These are phyloP conservation scores for Dactylonectria macrodidyma DNA, from an alignment of 2,329 filamentous ascomycete genomes.

Conservation along the genomic window DNA sequence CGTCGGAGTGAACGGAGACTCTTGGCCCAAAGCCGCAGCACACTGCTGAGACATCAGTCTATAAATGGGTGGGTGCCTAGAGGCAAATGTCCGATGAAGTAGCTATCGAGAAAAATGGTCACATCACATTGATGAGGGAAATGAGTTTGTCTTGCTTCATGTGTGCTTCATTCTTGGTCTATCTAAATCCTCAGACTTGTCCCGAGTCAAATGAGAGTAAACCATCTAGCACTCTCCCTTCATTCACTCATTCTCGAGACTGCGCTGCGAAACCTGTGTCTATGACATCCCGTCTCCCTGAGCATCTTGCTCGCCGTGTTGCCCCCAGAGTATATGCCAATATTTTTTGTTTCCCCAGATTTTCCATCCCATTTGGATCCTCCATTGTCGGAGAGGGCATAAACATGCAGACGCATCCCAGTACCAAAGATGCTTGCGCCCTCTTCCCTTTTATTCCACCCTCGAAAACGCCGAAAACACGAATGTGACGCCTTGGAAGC, in stretches of 20 bases:
- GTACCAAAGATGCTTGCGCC: conserved; percentile 17
- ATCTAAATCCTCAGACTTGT: conserved; percentile 28
- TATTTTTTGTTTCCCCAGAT: conserved; percentile 11
- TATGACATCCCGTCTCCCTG: conserved; percentile 30
- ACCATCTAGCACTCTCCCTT: conserved; percentile 8
- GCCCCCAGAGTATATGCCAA: conserved; percentile 14
- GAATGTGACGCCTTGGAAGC: conserved; percentile 37
- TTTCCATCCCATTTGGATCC: conserved; percentile 11
- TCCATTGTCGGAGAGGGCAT: conserved; percentile 16
- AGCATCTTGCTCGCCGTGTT: background rate
- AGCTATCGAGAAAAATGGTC: no score
- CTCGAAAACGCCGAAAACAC: conserved; percentile 39
- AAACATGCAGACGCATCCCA: conserved; percentile 21
- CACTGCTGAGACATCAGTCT: no score
- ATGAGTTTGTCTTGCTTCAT: conserved; percentile 29
- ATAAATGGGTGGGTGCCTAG: no score
- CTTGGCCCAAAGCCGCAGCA: no score
- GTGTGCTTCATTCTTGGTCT: conserved; percentile 36
- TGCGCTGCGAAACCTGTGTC: conserved; percentile 33
- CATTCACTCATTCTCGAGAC: conserved; percentile 17
- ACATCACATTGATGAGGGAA: background rate
- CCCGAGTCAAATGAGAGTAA: conserved; percentile 23
- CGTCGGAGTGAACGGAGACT: no score
- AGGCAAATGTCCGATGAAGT: background rate
- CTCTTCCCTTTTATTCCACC: conserved; percentile 29